Conservation (phyloP, 2,329 filamentous ascomycete genomes). For the Endocalyx cinctus region DNA sequence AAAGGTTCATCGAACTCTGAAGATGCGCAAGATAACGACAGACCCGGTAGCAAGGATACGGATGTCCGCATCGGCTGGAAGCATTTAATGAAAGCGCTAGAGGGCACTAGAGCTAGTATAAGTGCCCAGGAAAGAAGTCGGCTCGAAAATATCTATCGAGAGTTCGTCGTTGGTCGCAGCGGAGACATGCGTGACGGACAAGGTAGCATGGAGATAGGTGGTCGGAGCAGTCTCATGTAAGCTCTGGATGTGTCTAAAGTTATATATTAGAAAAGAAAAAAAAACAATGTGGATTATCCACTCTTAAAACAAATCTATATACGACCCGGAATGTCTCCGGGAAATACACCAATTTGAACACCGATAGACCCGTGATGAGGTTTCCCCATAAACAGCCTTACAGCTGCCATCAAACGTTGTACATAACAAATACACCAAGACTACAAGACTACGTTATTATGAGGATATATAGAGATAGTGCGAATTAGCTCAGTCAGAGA, state of each 20-base stretch:
- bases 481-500: too few species aligned
- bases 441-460: too few species aligned
- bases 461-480: too few species aligned
- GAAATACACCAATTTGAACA: too few species aligned
- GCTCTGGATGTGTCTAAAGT: too few species aligned
- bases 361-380: conserved; percentile 7
- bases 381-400: too few species aligned
- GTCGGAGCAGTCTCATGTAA: conserved; percentile 89
- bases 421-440: too few species aligned
- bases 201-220: conserved; percentile 86
- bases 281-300: too few species aligned
- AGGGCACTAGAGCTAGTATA: conserved; percentile 76
- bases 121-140: conserved; percentile 70
- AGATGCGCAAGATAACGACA: conserved; percentile 26
- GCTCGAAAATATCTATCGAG: conserved; percentile 76
- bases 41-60: conserved; percentile 40
- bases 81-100: conserved; percentile 74
- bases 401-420: too few species aligned
- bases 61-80: conserved; percentile 82
- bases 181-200: conserved; percentile 95
- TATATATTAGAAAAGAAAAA: too few species aligned
- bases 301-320: too few species aligned
- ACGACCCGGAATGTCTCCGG: too few species aligned
- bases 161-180: conserved; percentile 89
- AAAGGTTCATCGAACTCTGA: conserved; percentile 21